Evolutionary conservation across 441 rosid genomes (phyloP).

Genomic region (Corymbia citriodora): DNA sequence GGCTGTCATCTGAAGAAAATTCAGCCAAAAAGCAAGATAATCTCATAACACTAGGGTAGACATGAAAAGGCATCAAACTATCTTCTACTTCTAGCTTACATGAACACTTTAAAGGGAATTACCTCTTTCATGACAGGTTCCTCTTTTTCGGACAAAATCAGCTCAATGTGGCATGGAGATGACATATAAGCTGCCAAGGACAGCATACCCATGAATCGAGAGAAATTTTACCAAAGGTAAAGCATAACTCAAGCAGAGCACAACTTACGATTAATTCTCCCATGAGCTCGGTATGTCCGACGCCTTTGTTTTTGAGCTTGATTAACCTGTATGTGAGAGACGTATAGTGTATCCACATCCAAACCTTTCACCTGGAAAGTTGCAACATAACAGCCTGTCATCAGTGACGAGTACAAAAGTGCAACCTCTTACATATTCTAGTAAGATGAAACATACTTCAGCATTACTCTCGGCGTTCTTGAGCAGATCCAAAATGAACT

Average conservation of each 20-base stretch:
- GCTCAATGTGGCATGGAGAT: slow-evolving; percentile 4
- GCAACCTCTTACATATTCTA: neutral
- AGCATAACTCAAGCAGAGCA: neutral
- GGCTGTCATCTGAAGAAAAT: neutral
- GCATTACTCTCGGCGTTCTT: slow-evolving; percentile 97
- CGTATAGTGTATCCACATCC: slow-evolving; percentile 80
- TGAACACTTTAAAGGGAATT: neutral
- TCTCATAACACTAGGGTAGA: neutral
- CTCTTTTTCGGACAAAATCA: neutral
- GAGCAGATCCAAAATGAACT: slow-evolving; percentile 73
- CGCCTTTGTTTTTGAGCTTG: slow-evolving; percentile 98
- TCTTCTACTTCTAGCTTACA: neutral
- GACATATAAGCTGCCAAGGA: slow-evolving; percentile 3
- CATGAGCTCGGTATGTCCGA: slow-evolving; percentile 96
- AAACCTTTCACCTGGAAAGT: slow-evolving; percentile 78
- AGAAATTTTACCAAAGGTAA: neutral
- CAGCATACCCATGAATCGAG: neutral
- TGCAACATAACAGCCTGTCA: neutral
- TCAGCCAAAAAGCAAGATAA: neutral
- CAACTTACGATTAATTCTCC: slow-evolving; percentile 90
- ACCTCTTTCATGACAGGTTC: neutral
- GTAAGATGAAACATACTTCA: slow-evolving; percentile 32
- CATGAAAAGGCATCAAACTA: neutral
- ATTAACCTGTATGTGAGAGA: slow-evolving; percentile 92
- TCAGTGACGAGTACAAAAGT: neutral